Percentiles rank a stretch among this genome's conserved stretches.
Evolutionary conservation across 768 basidiomycete genomes (phyloP).

Genomic region (Mycena capillaripes): DNA sequence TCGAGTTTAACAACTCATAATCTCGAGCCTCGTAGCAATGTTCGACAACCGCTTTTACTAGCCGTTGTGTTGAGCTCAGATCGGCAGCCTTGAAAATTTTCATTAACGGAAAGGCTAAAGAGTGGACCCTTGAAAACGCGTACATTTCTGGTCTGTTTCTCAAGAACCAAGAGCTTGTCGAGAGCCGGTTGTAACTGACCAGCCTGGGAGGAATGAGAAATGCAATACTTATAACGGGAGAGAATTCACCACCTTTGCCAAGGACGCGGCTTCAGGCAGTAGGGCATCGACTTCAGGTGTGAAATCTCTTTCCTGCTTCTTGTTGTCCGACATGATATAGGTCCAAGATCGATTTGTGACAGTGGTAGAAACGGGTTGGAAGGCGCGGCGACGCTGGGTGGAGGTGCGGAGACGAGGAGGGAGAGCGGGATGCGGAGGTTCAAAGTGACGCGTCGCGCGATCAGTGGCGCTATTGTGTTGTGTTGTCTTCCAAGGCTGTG

Average conservation of each 20-base stretch:
- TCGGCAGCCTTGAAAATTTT: constrained; percentile 83
- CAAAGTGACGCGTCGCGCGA: constrained; percentile 78
- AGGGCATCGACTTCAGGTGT: constrained; percentile 86
- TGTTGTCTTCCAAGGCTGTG: constrained; percentile 34
- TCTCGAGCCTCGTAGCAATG: constrained; percentile 82
- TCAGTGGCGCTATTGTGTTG: constrained; percentile 53
- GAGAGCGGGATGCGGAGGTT: too few relatives aligned
- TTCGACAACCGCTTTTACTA: constrained; percentile 81
- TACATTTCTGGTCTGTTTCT: constrained; percentile 98
- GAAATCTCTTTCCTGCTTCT: constrained; percentile 90
- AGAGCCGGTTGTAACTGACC: constrained; percentile 88
- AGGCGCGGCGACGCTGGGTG: too few relatives aligned
- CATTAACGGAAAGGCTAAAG: neutral
- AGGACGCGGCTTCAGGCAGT: constrained; percentile 73
- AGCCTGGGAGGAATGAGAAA: constrained; percentile 61
- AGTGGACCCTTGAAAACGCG: constrained; percentile 42
- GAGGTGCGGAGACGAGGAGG: too few relatives aligned
- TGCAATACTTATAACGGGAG: neutral
- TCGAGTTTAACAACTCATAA: constrained; percentile 78
- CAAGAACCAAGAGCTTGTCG: constrained; percentile 89
- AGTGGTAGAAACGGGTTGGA: too few relatives aligned
- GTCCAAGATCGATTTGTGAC: too few relatives aligned
- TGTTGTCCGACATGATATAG: constrained; percentile 81
- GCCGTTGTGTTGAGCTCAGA: constrained; percentile 89
- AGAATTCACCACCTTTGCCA: constrained; percentile 74